These are phyloP conservation scores for Capillidium heterosporum DNA, from an alignment of 371 early-diverging fungal species.

Conservation along the genomic window DNA sequence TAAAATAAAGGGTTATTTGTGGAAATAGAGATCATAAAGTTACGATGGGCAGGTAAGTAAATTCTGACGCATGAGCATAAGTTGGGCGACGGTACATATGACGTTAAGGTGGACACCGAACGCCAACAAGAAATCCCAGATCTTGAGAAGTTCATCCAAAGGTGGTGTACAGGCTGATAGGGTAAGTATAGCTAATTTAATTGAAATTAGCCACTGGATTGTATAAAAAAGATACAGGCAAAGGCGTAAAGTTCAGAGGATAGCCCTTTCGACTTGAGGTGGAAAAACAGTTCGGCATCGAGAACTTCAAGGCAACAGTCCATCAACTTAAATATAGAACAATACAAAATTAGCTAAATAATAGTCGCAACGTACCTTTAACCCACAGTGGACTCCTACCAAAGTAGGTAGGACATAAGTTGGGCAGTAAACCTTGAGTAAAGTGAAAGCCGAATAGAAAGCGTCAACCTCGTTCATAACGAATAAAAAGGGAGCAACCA, in stretches of 20 bases:
- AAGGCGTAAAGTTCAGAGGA: constrained; percentile 72
- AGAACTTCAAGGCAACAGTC: constrained; percentile 54
- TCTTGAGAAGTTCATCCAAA: constrained; percentile 48
- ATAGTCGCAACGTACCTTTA: constrained; percentile 30
- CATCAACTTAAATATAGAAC: constrained; percentile 35
- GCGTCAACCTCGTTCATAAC: constrained; percentile 85
- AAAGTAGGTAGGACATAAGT: constrained; percentile 78
- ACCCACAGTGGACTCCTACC: constrained; percentile 81
- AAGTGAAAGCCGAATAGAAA: constrained; percentile 63
- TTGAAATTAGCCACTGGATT: not conserved
- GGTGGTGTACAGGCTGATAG: constrained; percentile 81
- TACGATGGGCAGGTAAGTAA: constrained; percentile 42
- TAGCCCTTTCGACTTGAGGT: constrained; percentile 49
- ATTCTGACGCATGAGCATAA: constrained; percentile 53
- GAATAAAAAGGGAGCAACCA: constrained; percentile 81
- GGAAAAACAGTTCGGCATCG: constrained; percentile 55
- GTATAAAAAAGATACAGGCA: constrained; percentile 40
- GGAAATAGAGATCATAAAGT: not conserved
- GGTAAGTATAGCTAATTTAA: constrained; percentile 62
- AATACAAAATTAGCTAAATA: constrained; percentile 1
- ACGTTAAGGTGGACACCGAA: constrained; percentile 85
- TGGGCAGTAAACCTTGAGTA: constrained; percentile 73
- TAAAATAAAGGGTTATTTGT: constrained; percentile 9
- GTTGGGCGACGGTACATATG: constrained; percentile 66
- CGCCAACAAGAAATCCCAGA: constrained; percentile 87